Percentiles rank a stretch among this genome's conserved stretches.
Conservation (phyloP, 768 basidiomycete species). For the Tricholoma bakamatsutake region DNA sequence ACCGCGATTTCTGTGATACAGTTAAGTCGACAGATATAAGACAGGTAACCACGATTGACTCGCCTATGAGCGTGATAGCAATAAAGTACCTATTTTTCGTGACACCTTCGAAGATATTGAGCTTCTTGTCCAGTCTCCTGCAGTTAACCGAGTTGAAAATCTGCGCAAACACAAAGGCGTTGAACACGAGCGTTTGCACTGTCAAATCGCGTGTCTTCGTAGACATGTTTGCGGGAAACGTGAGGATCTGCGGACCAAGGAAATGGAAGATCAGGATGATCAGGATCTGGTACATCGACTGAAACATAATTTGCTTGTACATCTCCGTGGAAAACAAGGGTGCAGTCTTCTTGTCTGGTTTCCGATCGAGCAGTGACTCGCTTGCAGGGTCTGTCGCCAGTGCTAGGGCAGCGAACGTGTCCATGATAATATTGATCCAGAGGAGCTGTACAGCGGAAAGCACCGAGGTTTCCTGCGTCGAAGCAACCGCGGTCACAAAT, state of each 20-base stretch:
- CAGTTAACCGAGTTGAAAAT: slow-evolving; percentile 96
- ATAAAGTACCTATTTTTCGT: slow-evolving; percentile 80
- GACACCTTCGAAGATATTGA: slow-evolving; percentile 89
- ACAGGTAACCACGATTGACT: slow-evolving; percentile 27
- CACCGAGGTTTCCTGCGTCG: slow-evolving; percentile 71
- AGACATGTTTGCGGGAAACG: slow-evolving; percentile 31
- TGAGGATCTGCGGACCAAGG: slow-evolving; percentile 66
- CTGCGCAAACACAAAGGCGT: slow-evolving; percentile 96
- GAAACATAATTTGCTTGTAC: slow-evolving; percentile 94
- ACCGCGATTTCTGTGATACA: slow-evolving; percentile 65
- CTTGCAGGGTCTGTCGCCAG: slow-evolving; percentile 95
- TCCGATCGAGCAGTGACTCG: slow-evolving; percentile 72
- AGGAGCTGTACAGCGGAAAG: slow-evolving; percentile 93
- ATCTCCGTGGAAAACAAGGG: slow-evolving; percentile 90
- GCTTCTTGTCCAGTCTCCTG: slow-evolving; percentile 73
- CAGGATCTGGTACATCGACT: slow-evolving; percentile 81
- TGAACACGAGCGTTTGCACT: slow-evolving; percentile 90
- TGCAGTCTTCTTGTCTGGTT: slow-evolving; percentile 84
- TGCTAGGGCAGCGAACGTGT: slow-evolving; percentile 96
- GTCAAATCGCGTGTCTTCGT: slow-evolving; percentile 28
- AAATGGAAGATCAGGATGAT: slow-evolving; percentile 91
- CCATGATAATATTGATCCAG: slow-evolving; percentile 99
- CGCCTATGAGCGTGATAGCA: slow-evolving; percentile 78
- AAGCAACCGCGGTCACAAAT: slow-evolving; percentile 84
- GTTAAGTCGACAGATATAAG: neutral